Evolutionary conservation across 805 yeast genomes (phyloP), one percentile per base, ranked within the genome.

Genomic region (Yarrowia porcina): DNA sequence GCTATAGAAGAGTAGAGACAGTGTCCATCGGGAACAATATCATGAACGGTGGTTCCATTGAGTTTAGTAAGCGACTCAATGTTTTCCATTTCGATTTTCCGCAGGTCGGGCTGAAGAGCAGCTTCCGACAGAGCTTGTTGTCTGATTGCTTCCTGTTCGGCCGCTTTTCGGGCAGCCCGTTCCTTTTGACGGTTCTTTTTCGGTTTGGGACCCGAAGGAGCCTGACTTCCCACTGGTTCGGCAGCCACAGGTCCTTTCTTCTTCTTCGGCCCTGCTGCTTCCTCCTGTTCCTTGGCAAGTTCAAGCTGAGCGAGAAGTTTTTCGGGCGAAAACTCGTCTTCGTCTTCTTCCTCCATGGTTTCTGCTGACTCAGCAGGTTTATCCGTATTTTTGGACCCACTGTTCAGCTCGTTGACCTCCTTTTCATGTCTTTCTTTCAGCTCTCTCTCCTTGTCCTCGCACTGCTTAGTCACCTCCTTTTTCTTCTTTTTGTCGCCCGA

Each of bases 21-120:
- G 73, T 93, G 93, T 0, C 98, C 99, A 73, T 93, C 98, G 0
- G 98, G 96, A 65, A 80, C 77, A 50, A 91, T 88, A 67, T 91
- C 96, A 65, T 79, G 74, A 66, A 86, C 85, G 20, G 66, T 70
- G n/a, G 90, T 75, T 4, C 79, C 75, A 32, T 80, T 76, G 25
- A 80, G 63, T 1, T 70, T 67, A 65, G 94, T 82, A 27, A 87
- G 70, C 36, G 77, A 77, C 18, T 77, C 78, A 71, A 93, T 79
- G 54, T 85, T 83, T 13, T 84, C 88, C 64, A 84, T 79, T 75
- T 93, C 98, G 20, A 88, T 82, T 54, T 82, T 81, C 33, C 91
- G 78, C 67, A 84, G 77, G 72, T 93, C 90, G 0, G 91, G 88
- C 65, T 81, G 80, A 15, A 73, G 71, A 0, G 76, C 79, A 0